Evolutionary conservation across 2,329 filamentous ascomycete species (phyloP).

Genomic region (Westerdykella aurantiaca): DNA sequence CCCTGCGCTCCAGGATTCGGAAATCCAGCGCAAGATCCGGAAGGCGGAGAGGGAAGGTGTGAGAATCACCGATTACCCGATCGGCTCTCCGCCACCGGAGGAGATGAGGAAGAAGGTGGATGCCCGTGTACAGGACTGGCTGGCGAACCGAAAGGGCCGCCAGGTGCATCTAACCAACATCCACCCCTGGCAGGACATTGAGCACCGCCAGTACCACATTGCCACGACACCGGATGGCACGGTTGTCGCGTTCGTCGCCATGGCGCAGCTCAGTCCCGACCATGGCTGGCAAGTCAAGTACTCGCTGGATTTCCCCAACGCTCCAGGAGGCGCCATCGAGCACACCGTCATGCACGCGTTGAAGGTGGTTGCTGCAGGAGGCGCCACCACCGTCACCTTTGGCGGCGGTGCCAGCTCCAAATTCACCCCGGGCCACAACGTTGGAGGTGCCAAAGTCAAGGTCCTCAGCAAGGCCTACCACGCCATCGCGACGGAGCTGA

Average conservation of each 20-base stretch:
- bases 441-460: constrained; percentile 73
- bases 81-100: constrained; percentile 58
- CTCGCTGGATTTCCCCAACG: constrained; percentile 83
- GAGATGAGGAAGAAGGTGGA: constrained; percentile 67
- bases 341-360: constrained; percentile 69
- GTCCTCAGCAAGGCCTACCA: constrained; percentile 79
- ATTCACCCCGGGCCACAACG: constrained; percentile 72
- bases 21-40: constrained; percentile 68
- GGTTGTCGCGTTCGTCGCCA: constrained; percentile 70
- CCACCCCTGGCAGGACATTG: constrained; percentile 76
- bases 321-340: constrained; percentile 84
- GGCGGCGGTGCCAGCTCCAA: constrained; percentile 73
- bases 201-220: constrained; percentile 81
- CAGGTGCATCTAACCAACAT: constrained; percentile 91
- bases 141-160: constrained; percentile 69
- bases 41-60: constrained; percentile 78
- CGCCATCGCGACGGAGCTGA: constrained; percentile 72
- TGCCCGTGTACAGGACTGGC: constrained; percentile 71
- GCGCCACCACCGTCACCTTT: constrained; percentile 70
- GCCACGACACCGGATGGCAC: constrained; percentile 66
- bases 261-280: constrained; percentile 72
- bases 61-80: constrained; percentile 66
- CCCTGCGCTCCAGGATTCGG: constrained; percentile 58
- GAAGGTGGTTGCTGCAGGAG: constrained; percentile 52
- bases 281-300: constrained; percentile 95